Base-by-base conservation (phyloP, 2,329 filamentous ascomycete genomes). In the Xylariaceae sp. region DNA sequence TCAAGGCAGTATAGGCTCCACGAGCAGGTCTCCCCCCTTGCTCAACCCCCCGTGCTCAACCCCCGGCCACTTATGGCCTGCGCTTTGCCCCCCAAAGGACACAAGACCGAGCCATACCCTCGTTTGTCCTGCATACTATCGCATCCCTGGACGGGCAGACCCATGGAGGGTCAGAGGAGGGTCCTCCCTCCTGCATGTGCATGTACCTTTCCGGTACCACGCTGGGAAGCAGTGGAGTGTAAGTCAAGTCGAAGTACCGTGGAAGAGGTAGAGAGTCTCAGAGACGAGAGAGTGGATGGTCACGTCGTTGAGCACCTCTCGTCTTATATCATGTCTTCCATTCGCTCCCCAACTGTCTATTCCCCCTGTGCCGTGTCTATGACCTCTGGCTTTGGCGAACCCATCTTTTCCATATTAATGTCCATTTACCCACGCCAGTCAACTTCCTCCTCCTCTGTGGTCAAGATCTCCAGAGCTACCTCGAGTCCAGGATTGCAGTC, bases 371-470 rank as follows among this genome's bases (percentile, higher is more conserved):
- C 60, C 55, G 54, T 60, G 52, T 55, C 56, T 55, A 53, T 60
- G 55, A 51, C 50, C 48, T 55, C 54, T 53, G 61, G 52, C 48
- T 57, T 61, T 61, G 55, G 55, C 53, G 54, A 57, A 52, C 52
- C n/a, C 50, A 56, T 51, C 49, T 60, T 62, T 60, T 62, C 59
- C 63, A 67, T 67, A 68, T 68, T 64, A 64, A 64, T 52, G 45
- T n/a, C 57, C 50, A 64, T 68, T 66, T 64, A 64, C 56, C 64
- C 66, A 65, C 56, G 57, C 63, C 64, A 66, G 57, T 63, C 57
- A 63, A 55, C 56, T 54, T 54, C 52, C 53, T 55, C 57, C 54
- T 56, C 42, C 46, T 49, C 45, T 24, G 22, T 26, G 11, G 22
- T 26, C 22, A 26, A 26, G 22, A 26, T 11, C 6, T 11, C 51